Evolutionary conservation across 176 grass and related monocot species (phyloP).

Genomic region (Hordeum vulgare): DNA sequence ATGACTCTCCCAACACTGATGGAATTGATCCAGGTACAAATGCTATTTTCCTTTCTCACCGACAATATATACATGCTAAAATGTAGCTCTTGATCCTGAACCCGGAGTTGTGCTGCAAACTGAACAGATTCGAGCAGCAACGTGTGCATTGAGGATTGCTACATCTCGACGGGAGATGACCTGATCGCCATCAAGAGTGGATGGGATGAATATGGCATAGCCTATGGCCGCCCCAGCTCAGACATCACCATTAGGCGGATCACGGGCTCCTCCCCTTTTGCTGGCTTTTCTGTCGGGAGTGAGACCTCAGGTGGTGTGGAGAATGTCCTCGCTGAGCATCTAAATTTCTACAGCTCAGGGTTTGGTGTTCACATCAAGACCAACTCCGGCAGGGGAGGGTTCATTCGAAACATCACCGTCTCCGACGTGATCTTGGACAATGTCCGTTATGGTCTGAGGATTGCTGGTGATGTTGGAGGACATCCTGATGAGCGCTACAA

Average conservation of each 20-base stretch:
- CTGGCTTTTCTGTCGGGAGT: constrained; percentile 66
- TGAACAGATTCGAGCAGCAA: constrained; percentile 82
- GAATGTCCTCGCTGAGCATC: constrained; percentile 63
- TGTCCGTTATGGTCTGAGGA: constrained; percentile 53
- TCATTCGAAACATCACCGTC: constrained; percentile 72
- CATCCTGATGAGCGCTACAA: constrained; percentile 67
- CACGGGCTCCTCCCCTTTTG: constrained; percentile 65
- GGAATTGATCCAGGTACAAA: constrained; percentile 82
- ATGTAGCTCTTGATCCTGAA: background rate
- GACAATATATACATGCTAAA: background rate
- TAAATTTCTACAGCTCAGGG: constrained; percentile 60
- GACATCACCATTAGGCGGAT: constrained; percentile 66
- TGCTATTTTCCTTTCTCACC: constrained; percentile 11
- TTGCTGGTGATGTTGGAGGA: constrained; percentile 64
- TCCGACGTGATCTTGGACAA: constrained; percentile 58
- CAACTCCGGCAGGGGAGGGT: constrained; percentile 85
- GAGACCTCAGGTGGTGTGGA: constrained; percentile 79
- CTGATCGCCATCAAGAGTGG: constrained; percentile 79
- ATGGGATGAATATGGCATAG: constrained; percentile 92
- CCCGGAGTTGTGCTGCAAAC: background rate
- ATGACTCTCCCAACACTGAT: constrained; percentile 92
- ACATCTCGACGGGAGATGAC: constrained; percentile 90
- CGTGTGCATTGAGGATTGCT: constrained; percentile 86
- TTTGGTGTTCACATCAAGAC: constrained; percentile 86
- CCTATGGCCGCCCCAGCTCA: constrained; percentile 61